Evolutionary conservation across 2,329 filamentous ascomycete species (phyloP).

Genomic region (Aschersonia sp.): DNA sequence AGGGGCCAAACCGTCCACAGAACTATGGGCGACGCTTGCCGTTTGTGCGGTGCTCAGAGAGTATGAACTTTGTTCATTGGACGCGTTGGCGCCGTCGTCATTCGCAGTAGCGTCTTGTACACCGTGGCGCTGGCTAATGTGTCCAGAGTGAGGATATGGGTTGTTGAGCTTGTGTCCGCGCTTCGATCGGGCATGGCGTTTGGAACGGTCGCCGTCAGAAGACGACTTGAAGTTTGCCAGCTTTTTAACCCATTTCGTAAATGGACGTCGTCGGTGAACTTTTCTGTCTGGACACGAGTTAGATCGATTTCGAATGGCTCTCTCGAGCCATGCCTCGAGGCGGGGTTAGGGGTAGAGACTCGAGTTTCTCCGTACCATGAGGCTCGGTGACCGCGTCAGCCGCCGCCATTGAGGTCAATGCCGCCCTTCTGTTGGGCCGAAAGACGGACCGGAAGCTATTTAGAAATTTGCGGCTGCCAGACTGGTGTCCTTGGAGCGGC

Average conservation of each 20-base stretch:
- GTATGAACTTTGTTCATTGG: constrained; percentile 29
- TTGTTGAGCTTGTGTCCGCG: constrained; percentile 59
- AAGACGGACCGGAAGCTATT: neutral
- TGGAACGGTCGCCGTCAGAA: constrained; percentile 38
- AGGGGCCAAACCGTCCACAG: constrained; percentile 41
- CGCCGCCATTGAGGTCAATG: constrained; percentile 1
- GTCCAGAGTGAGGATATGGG: constrained; percentile 77
- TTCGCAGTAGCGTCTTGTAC: constrained; percentile 9
- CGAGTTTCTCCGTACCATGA: constrained; percentile 1
- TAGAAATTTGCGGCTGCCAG: too few relatives aligned
- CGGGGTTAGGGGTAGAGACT: neutral
- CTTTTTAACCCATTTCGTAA: constrained; percentile 88
- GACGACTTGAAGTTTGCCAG: constrained; percentile 73
- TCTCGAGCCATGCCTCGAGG: neutral
- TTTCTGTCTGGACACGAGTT: constrained; percentile 42
- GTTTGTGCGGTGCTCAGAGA: constrained; percentile 44
- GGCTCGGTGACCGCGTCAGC: constrained; percentile 4
- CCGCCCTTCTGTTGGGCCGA: neutral
- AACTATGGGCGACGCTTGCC: constrained; percentile 39
- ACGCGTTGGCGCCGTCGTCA: constrained; percentile 6
- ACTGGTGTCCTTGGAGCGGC: too few relatives aligned
- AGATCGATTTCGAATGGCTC: constrained; percentile 6
- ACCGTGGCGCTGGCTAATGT: constrained; percentile 20
- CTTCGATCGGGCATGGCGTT: constrained; percentile 34
- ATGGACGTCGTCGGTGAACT: constrained; percentile 62